phyloP scores from a whole-genome alignment of 2,329 filamentous ascomycete genomes.

The Aaosphaeria pasadenensis region DNA sequence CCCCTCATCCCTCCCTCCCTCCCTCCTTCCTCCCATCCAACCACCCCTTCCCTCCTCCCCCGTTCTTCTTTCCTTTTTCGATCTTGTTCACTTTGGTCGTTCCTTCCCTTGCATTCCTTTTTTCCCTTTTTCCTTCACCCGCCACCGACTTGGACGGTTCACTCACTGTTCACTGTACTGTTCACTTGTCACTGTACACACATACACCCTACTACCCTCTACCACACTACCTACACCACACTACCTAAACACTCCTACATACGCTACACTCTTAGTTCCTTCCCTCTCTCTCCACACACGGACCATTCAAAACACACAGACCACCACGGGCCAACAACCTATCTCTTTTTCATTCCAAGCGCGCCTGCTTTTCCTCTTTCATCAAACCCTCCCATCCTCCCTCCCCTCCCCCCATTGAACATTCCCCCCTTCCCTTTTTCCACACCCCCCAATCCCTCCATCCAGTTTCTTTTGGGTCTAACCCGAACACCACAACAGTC shows the following conservation, averaged over 20 bases:
- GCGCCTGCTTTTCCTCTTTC: conserved; percentile 37
- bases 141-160: neutral
- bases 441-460: neutral
- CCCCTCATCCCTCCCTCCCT: neutral
- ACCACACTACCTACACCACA: conserved; percentile 2
- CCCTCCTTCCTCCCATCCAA: neutral
- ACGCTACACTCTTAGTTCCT: no score
- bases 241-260: no score
- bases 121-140: neutral
- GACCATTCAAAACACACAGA: conserved; percentile 20
- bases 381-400: conserved; percentile 5
- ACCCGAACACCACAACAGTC: conserved; percentile 12
- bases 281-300: conserved; percentile 20
- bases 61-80: neutral
- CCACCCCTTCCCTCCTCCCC: neutral
- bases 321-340: neutral
- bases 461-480: conserved; percentile 31
- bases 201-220: neutral
- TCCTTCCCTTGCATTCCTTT: neutral
- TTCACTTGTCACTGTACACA: neutral
- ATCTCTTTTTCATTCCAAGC: conserved; percentile 33
- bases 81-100: neutral
- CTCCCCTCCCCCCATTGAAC: no score
- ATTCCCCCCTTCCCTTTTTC: no score
- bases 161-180: neutral